Evolutionary conservation across 768 basidiomycete species (phyloP).

Genomic region (Phlebiopsis flavidoalba): DNA sequence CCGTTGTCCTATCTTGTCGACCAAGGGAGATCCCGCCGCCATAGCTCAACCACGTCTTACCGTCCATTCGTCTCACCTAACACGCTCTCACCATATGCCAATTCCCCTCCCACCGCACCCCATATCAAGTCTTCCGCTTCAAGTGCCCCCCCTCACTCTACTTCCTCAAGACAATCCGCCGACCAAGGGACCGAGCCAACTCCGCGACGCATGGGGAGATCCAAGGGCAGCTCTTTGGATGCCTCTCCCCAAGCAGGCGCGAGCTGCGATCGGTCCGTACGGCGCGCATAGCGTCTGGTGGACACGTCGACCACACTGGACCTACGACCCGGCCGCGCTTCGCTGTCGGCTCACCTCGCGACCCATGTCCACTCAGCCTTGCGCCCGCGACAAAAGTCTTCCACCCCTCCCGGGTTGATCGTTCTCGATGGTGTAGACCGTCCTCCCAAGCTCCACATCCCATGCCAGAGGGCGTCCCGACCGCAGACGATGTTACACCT

Average conservation of each 20-base stretch:
- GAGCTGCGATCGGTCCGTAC: conserved; percentile 21
- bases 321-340: conserved; percentile 19
- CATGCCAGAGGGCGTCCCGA: conserved; percentile 38
- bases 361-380: conserved; percentile 22
- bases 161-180: conserved; percentile 60
- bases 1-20: conserved; percentile 81
- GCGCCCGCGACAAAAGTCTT: conserved; percentile 66
- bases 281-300: conserved; percentile 23
- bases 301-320: conserved; percentile 14
- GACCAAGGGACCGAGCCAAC: conserved; percentile 48
- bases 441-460: conserved; percentile 21
- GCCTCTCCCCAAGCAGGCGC: conserved; percentile 17
- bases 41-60: conserved; percentile 68
- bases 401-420: conserved; percentile 70
- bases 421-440: conserved; percentile 20
- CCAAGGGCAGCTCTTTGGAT: conserved; percentile 22
- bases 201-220: conserved; percentile 37
- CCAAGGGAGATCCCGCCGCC: conserved; percentile 50
- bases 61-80: conserved; percentile 55
- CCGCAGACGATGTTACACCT: conserved; percentile 64
- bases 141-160: no score
- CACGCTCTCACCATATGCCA: conserved; percentile 49
- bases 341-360: conserved; percentile 11
- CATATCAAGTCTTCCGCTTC: conserved; percentile 67
- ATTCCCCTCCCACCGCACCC: conserved; percentile 74